These are phyloP conservation scores for Pythium monospermum DNA, from an alignment of 352 stramenopile species.

Conservation along the genomic window DNA sequence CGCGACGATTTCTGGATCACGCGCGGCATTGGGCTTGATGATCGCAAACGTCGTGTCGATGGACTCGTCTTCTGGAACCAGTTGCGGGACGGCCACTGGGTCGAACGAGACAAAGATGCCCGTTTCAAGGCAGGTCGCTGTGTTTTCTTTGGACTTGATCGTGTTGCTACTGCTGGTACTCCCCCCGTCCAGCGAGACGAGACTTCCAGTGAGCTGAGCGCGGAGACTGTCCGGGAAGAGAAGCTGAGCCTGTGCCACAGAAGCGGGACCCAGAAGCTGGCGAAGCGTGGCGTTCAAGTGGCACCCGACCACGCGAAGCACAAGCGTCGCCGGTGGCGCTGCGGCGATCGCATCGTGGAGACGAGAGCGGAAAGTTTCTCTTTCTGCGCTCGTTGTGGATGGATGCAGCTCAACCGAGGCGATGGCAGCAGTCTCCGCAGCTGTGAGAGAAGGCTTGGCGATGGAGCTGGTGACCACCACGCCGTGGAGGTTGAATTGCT, in stretches of 20 bases:
- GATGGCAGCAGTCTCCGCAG: constrained; percentile 12
- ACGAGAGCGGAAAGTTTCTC: constrained; percentile 3
- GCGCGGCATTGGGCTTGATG: constrained; percentile 58
- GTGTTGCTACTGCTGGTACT: too few species aligned
- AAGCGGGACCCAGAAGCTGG: constrained; percentile 31
- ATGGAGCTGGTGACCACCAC: constrained; percentile 23
- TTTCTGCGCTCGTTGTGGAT: neutral
- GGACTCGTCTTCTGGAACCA: constrained; percentile 9
- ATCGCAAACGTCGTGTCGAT: constrained; percentile 46
- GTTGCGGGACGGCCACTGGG: constrained; percentile 1
- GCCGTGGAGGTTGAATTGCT: constrained; percentile 22
- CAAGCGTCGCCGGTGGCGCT: neutral
- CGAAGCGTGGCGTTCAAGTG: constrained; percentile 34
- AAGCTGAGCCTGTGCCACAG: constrained; percentile 22
- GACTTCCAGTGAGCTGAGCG: constrained; percentile 22
- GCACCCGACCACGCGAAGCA: constrained; percentile 43
- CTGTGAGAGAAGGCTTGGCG: constrained; percentile 4
- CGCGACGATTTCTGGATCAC: constrained; percentile 19
- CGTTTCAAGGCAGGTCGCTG: constrained; percentile 33
- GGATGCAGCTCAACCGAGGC: constrained; percentile 1
- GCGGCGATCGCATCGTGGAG: neutral
- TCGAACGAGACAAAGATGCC: constrained; percentile 38
- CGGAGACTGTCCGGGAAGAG: constrained; percentile 51
- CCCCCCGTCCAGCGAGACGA: constrained; percentile 20
- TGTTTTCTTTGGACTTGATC: constrained; percentile 19